phyloP scores from a whole-genome alignment of 495 filamentous ascomycete species.

The Hyaloscypha hepaticicola region DNA sequence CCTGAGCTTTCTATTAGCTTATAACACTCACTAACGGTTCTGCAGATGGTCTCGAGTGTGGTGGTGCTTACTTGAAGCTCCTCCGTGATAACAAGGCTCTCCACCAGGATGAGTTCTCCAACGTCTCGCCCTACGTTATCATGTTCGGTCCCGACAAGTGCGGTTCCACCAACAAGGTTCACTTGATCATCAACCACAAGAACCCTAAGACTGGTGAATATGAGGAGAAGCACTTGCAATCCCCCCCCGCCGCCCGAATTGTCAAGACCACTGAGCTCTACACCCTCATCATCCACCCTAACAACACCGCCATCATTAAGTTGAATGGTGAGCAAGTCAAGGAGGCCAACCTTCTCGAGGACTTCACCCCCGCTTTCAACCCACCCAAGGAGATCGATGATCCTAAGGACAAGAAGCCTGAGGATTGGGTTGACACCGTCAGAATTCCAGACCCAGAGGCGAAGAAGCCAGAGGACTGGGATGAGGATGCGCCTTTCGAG shows the following conservation, averaged over 20 bases:
- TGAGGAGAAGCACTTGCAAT: slow-evolving; percentile 97
- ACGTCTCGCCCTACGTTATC: slow-evolving; percentile 95
- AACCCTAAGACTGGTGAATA: slow-evolving; percentile 99
- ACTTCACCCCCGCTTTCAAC: slow-evolving; percentile 92
- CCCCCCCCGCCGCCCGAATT: slow-evolving; percentile 80
- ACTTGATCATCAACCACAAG: slow-evolving; percentile 99
- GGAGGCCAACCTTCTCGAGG: slow-evolving; percentile 88
- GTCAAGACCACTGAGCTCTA: slow-evolving; percentile 91
- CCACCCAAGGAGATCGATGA: slow-evolving; percentile 96
- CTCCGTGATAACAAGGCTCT: slow-evolving; percentile 96
- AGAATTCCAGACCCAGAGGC: slow-evolving; percentile 90
- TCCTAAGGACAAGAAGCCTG: slow-evolving; percentile 90
- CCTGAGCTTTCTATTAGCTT: background rate
- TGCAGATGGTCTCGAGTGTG: slow-evolving; percentile 83
- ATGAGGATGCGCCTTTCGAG: slow-evolving; percentile 97
- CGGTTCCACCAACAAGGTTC: slow-evolving; percentile 94
- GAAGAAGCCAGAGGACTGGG: slow-evolving; percentile 97
- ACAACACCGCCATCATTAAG: slow-evolving; percentile 91
- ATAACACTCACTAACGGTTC: slow-evolving; percentile 8
- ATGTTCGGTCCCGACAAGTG: slow-evolving; percentile 99
- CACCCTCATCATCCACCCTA: slow-evolving; percentile 91
- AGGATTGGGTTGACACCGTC: slow-evolving; percentile 91
- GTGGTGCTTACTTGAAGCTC: slow-evolving; percentile 99
- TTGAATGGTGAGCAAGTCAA: slow-evolving; percentile 84
- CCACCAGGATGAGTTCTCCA: slow-evolving; percentile 96